Evolutionary conservation across 2,329 filamentous ascomycete species (phyloP), one percentile per base, ranked within the genome.

Genomic region (Clathrospora elynae): DNA sequence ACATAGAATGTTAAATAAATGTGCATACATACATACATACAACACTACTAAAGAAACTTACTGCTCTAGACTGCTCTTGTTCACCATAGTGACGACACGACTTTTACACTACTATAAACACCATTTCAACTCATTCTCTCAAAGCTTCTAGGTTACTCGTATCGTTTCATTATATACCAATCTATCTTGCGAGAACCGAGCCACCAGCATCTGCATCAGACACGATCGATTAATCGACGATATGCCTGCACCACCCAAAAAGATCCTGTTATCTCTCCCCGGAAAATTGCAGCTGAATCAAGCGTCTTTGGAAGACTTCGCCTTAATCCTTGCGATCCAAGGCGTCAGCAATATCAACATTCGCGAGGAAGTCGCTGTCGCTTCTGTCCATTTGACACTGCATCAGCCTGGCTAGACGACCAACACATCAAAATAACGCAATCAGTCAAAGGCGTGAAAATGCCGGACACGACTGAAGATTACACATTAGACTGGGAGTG

Each of bases 211-310:
- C 8, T 24, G n/a, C 9, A 28, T 24, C 8, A 5, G 18, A 16
- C 22, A 29, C 13, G n/a, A n/a, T n/a, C n/a, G n/a, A n/a, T n/a
- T n/a, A n/a, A n/a, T n/a, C n/a, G n/a, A n/a, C n/a, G n/a, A n/a
- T 13, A 49, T 51, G 52, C 46, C 49, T 16, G 46, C 46, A 10
- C 49, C 46, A 28, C 19, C 34, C 11, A 34, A 29, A 2, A 36
- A 47, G 19, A 46, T 42, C 5, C 39, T 56, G 2, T 34, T 49
- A 32, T 43, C 44, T 5, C 42, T 56, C 4, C 44, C 33, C 1
- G 44, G 50, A 5, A 45, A 47, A 29, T 53, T 43, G 34, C 35
- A 41, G 6, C 47, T 51, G 6, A 49, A 53, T 24, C 49, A 51
- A 22, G 32, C 46, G 9, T 47, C 16, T 17, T 56, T 50, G 2